A percentile compares a stretch with the other conserved stretches of the same genome.
phyloP scores from a whole-genome alignment of 345 rosid genomes.

The Draba incana region DNA sequence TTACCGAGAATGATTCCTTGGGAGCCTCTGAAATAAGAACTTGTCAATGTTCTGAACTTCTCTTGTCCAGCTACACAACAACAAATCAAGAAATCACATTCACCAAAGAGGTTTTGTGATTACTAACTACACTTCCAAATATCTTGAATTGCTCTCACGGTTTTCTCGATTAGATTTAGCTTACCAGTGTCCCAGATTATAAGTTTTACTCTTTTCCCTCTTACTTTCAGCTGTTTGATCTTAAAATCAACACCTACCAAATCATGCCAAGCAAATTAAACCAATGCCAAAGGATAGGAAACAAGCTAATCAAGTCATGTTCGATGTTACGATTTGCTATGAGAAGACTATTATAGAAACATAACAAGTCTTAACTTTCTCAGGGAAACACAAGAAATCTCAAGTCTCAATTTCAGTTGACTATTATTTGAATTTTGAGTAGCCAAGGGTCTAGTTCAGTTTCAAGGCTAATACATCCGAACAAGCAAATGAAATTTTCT shows the following conservation, averaged over 20 bases:
- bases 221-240: slow-evolving; percentile 67
- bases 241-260: slow-evolving; percentile 90
- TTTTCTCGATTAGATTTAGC: slow-evolving; percentile 3
- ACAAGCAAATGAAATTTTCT: too few species aligned
- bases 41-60: slow-evolving; percentile 77
- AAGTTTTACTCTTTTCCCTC: slow-evolving; percentile 82
- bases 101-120: slow-evolving; percentile 5
- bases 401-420: slow-evolving; percentile 21
- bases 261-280: neutral
- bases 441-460: slow-evolving; percentile 8
- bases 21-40: slow-evolving; percentile 93
- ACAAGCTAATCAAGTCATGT: neutral
- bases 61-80: slow-evolving; percentile 89
- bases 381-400: too few species aligned
- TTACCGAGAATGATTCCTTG: slow-evolving; percentile 94
- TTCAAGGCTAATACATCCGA: too few species aligned
- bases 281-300: neutral
- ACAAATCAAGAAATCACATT: slow-evolving; percentile 21
- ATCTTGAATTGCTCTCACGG: neutral
- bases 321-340: slow-evolving; percentile 14
- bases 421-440: slow-evolving; percentile 22
- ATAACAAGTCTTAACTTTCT: slow-evolving; percentile 20
- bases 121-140: neutral
- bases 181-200: slow-evolving; percentile 98
- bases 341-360: neutral